Percentiles rank a stretch among this genome's conserved stretches.
phyloP scores from a whole-genome alignment of 176 grass and related monocot genomes.

The bread wheat (Triticum aestivum) region IWGSC_CS_RefSeq_v2.1 NC_057812.1:602124742-602125241 shows the following conservation, averaged over 20 bases:
- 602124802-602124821: constrained; percentile 96
- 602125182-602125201: constrained; percentile 82
- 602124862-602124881: constrained; percentile 98
- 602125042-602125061: constrained; percentile 86
- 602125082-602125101: constrained; percentile 88
- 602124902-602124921: constrained; percentile 83
- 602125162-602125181: constrained; percentile 83
- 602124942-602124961: constrained; percentile 81
- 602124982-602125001: constrained; percentile 93
- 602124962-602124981: constrained; percentile 98
- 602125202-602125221: constrained; percentile 80
- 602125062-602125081: constrained; percentile 67
- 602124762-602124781: constrained; percentile 79
- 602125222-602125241: constrained; percentile 73
- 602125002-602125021: constrained; percentile 99
- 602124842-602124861: constrained; percentile 91
- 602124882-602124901: constrained; percentile 84
- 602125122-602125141: constrained; percentile 70
- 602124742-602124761: constrained; percentile 98
- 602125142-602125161: constrained; percentile 85
- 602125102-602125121: constrained; percentile 78
- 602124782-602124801: constrained; percentile 92
- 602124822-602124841: constrained; percentile 83
- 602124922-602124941: constrained; percentile 77
- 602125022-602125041: constrained; percentile 90